phyloP scores from a whole-genome alignment of 306 rosid genomes.

The Cicer yamashitae region DNA sequence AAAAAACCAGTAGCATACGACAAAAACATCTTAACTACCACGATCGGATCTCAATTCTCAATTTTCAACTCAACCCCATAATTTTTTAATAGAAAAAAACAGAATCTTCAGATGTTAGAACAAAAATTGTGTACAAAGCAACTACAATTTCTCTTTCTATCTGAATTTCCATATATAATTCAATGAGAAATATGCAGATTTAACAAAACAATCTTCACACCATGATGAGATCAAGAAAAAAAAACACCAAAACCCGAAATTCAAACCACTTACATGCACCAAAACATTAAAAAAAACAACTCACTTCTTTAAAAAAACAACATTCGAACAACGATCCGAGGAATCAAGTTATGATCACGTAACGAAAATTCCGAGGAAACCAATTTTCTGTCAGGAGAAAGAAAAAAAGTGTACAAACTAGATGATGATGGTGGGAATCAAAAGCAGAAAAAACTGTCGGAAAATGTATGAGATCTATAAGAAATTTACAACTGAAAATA shows the following conservation, averaged over 20 bases:
- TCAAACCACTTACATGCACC: constrained; percentile 44
- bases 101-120: constrained; percentile 21
- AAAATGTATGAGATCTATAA: constrained; percentile 27
- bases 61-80: constrained; percentile 42
- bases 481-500: constrained; percentile 40
- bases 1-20: constrained; percentile 30
- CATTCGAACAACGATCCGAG: constrained; percentile 44
- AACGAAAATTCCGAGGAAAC: constrained; percentile 40
- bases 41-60: constrained; percentile 50
- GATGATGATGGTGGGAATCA: neutral
- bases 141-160: constrained; percentile 14
- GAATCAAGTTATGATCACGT: constrained; percentile 47
- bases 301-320: constrained; percentile 55
- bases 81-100: neutral
- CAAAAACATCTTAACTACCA: constrained; percentile 33
- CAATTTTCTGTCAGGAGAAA: neutral
- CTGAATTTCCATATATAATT: constrained; percentile 39
- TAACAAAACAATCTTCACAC: constrained; percentile 27
- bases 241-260: constrained; percentile 18
- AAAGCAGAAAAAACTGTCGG: constrained; percentile 9
- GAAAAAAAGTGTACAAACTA: constrained; percentile 6
- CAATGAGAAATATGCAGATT: constrained; percentile 43
- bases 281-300: constrained; percentile 37
- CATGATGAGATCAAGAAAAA: constrained; percentile 39
- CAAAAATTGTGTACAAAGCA: constrained; percentile 35